Evolutionary conservation across 495 filamentous ascomycete genomes (phyloP).

Genomic region (Glonium stellatum): DNA sequence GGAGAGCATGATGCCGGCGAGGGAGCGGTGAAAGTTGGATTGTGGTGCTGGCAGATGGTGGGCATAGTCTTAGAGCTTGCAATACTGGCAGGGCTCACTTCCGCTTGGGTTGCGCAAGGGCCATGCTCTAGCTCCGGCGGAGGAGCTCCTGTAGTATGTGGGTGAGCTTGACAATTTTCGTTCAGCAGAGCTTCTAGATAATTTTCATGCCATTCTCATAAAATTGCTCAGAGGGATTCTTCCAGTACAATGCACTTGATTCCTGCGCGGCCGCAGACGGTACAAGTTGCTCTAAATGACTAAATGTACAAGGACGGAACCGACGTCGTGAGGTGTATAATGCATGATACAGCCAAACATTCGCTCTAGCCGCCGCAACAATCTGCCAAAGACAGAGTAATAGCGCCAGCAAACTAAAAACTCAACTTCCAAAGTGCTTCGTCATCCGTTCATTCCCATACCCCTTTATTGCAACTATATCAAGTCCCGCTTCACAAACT

Average conservation of each 20-base stretch:
- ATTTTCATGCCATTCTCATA: background rate
- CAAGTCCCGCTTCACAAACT: constrained; percentile 94
- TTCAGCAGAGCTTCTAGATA: too few relatives aligned
- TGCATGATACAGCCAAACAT: constrained; percentile 1
- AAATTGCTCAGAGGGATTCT: background rate
- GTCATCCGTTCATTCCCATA: background rate
- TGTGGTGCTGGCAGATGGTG: background rate
- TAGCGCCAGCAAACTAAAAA: background rate
- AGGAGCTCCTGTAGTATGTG: background rate
- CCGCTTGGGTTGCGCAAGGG: background rate
- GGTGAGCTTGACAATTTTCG: too few relatives aligned
- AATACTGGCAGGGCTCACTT: background rate
- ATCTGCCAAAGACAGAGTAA: constrained; percentile 14
- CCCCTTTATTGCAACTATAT: constrained; percentile 49
- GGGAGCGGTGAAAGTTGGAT: constrained; percentile 4
- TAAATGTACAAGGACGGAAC: constrained; percentile 26
- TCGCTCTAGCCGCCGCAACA: background rate
- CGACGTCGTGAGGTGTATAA: constrained; percentile 2
- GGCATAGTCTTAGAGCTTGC: background rate
- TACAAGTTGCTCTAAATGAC: constrained; percentile 27
- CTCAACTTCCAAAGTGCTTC: background rate
- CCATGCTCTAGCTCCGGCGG: background rate
- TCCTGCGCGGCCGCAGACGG: background rate
- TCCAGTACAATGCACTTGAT: background rate
- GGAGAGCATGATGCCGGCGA: constrained; percentile 66